Conservation (phyloP, 1,284 basidiomycete genomes). For the Ustilago trichophora region DNA sequence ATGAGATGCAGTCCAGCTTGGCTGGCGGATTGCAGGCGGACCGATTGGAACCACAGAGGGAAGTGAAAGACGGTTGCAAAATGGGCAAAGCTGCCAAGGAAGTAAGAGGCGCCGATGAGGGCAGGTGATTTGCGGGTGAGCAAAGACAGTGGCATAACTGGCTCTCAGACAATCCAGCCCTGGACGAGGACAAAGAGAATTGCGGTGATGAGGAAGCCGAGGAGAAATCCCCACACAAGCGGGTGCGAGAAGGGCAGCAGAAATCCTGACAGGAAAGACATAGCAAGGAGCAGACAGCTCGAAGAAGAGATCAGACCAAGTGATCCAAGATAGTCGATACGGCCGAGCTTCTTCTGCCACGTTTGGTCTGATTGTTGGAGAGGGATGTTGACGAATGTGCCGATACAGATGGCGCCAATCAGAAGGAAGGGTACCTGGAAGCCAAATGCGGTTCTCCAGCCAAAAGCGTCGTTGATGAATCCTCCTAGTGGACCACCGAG, state of each 20-base stretch:
- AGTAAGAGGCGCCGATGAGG: slow-evolving; percentile 31
- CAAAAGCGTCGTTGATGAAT: slow-evolving; percentile 51
- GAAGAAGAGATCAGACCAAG: slow-evolving; percentile 64
- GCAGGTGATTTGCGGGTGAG: slow-evolving; percentile 28
- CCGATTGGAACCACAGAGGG: slow-evolving; percentile 88
- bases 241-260: slow-evolving; percentile 49
- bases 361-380: slow-evolving; percentile 60
- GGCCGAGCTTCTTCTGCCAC: slow-evolving; percentile 65
- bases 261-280: slow-evolving; percentile 61
- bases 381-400: slow-evolving; percentile 66
- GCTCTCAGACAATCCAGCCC: slow-evolving; percentile 67
- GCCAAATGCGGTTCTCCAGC: slow-evolving; percentile 63
- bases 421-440: slow-evolving; percentile 65
- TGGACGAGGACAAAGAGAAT: slow-evolving; percentile 70
- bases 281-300: slow-evolving; percentile 63
- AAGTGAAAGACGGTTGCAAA: slow-evolving; percentile 71
- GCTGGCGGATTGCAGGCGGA: slow-evolving; percentile 76
- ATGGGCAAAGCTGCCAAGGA: slow-evolving; percentile 33
- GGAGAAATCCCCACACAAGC: slow-evolving; percentile 49
- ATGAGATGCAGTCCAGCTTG: slow-evolving; percentile 78
- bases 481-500: slow-evolving; percentile 61
- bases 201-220: slow-evolving; percentile 69
- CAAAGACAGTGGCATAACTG: slow-evolving; percentile 54
- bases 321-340: slow-evolving; percentile 67
- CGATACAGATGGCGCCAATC: slow-evolving; percentile 64